Evolutionary conservation across 345 rosid genomes (phyloP).

Genomic region (Euclidium syriacum): DNA sequence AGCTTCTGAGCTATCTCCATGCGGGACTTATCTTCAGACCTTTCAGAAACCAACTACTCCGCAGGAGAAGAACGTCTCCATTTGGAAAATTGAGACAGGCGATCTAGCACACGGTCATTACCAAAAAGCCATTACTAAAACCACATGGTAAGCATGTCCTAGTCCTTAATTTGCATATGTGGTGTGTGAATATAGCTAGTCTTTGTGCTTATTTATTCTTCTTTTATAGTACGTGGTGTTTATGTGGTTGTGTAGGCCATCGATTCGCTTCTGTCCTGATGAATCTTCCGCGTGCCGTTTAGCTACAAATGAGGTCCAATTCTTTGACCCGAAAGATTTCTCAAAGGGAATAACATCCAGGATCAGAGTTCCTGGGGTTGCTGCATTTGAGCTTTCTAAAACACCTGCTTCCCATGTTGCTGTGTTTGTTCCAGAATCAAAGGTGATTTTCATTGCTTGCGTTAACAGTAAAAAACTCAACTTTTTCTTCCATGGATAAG

Average conservation of each 20-base stretch:
- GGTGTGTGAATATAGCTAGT: neutral
- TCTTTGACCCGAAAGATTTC: slow-evolving; percentile 77
- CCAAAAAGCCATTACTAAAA: slow-evolving; percentile 78
- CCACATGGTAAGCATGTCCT: slow-evolving; percentile 50
- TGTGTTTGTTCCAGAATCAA: slow-evolving; percentile 84
- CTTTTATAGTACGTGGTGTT: neutral
- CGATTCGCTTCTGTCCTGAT: slow-evolving; percentile 66
- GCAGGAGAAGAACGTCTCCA: slow-evolving; percentile 70
- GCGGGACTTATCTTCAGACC: slow-evolving; percentile 80
- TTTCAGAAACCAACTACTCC: slow-evolving; percentile 77
- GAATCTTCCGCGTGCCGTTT: slow-evolving; percentile 80
- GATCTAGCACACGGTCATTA: slow-evolving; percentile 59
- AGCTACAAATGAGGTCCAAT: slow-evolving; percentile 86
- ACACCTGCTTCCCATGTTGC: slow-evolving; percentile 81
- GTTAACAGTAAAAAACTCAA: neutral
- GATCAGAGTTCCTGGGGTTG: slow-evolving; percentile 69
- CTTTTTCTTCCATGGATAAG: neutral
- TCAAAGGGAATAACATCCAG: slow-evolving; percentile 63
- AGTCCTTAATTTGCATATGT: neutral
- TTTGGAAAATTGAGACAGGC: slow-evolving; percentile 65
- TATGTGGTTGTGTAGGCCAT: slow-evolving; percentile 59
- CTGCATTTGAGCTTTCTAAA: slow-evolving; percentile 79
- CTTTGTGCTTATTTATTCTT: neutral
- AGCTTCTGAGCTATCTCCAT: slow-evolving; percentile 62
- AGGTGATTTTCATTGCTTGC: slow-evolving; percentile 47